Evolutionary conservation across 345 rosid species (phyloP).

Genomic region (Abelmoschus esculentus): DNA sequence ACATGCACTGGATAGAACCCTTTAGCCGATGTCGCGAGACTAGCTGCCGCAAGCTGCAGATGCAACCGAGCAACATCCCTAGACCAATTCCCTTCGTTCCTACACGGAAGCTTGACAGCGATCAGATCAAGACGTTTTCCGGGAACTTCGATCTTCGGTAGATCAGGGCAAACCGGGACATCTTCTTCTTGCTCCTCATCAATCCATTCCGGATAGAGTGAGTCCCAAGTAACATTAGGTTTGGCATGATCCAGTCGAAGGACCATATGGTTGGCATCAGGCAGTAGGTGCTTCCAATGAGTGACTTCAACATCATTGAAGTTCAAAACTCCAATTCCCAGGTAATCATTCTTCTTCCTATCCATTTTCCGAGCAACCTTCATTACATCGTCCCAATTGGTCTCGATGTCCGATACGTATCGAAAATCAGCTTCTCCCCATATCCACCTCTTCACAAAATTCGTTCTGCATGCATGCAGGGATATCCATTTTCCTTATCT

Average conservation of each 20-base stretch:
- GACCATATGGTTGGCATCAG: constrained; percentile 35
- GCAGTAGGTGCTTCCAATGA: constrained; percentile 53
- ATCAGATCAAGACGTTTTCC: constrained; percentile 62
- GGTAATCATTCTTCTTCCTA: constrained; percentile 24
- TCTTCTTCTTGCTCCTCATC: constrained; percentile 92
- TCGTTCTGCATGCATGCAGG: constrained; percentile 20
- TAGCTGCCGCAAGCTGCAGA: constrained; percentile 79
- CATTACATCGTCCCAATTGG: constrained; percentile 66
- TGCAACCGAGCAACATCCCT: constrained; percentile 84
- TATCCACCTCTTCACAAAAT: constrained; percentile 54
- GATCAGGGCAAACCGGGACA: constrained; percentile 62
- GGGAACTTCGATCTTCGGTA: constrained; percentile 60
- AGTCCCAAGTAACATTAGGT: constrained; percentile 65
- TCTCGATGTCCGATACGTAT: constrained; percentile 45
- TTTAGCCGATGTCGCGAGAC: constrained; percentile 57
- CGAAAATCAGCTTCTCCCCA: constrained; percentile 55
- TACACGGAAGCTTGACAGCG: constrained; percentile 87
- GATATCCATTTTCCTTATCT: background rate
- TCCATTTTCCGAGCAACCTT: constrained; percentile 38
- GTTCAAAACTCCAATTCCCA: constrained; percentile 70
- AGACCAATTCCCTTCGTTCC: constrained; percentile 80
- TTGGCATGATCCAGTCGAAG: constrained; percentile 42
- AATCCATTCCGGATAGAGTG: constrained; percentile 90
- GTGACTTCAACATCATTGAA: constrained; percentile 53
- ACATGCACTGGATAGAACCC: constrained; percentile 67